Evolutionary conservation across 805 yeast genomes (phyloP).

Genomic region (Candida suzukii): DNA sequence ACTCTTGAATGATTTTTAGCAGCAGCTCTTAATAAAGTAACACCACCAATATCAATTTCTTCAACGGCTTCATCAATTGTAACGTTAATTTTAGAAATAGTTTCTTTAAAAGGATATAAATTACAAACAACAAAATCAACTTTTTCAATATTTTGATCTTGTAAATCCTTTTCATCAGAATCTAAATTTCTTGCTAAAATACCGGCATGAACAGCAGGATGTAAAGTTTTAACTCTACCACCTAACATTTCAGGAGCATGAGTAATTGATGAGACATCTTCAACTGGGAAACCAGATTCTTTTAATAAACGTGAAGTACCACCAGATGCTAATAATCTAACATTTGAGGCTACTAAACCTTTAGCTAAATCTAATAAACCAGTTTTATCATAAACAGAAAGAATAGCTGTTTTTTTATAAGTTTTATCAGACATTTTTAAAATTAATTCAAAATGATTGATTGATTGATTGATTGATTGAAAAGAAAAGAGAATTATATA

Average conservation of each 20-base stretch:
- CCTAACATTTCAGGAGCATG: conserved; percentile 99
- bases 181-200: conserved; percentile 92
- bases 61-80: conserved; percentile 97
- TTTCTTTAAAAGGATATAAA: conserved; percentile 96
- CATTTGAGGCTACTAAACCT: conserved; percentile 83
- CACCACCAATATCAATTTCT: conserved; percentile 98
- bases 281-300: conserved; percentile 97
- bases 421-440: conserved; percentile 15
- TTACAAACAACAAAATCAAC: conserved; percentile 97
- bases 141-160: conserved; percentile 85
- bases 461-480: background rate
- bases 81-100: conserved; percentile 90
- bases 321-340: conserved; percentile 92
- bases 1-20: conserved; percentile 98
- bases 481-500: too few species aligned
- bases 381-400: conserved; percentile 96
- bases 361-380: conserved; percentile 94
- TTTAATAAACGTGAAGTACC: conserved; percentile 93
- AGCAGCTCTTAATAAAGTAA: conserved; percentile 94
- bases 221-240: conserved; percentile 96
- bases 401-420: conserved; percentile 78
- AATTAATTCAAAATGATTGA: background rate
- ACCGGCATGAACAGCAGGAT: conserved; percentile 98
- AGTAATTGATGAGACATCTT: conserved; percentile 89
- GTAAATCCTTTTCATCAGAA: conserved; percentile 82